phyloP scores from a whole-genome alignment of 306 rosid genomes.

The Benincasa hispida region DNA sequence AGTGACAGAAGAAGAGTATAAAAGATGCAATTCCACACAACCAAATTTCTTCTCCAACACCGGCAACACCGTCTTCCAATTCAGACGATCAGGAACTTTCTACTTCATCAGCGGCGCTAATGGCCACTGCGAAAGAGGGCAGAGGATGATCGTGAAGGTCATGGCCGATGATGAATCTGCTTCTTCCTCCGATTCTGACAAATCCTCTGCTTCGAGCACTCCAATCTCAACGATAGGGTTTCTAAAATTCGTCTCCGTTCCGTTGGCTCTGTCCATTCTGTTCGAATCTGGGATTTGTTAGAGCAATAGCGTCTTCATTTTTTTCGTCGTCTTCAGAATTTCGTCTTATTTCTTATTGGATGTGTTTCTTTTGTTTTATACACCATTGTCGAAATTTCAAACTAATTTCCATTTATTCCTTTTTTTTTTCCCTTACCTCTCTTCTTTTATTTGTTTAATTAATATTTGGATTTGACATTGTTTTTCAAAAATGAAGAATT shows the following conservation, averaged over 20 bases:
- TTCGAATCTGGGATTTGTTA: neutral
- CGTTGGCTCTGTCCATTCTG: neutral
- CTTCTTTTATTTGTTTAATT: too few relatives aligned
- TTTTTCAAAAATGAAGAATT: too few relatives aligned
- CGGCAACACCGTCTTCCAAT: constrained; percentile 41
- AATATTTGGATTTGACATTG: too few relatives aligned
- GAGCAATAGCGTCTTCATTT: neutral
- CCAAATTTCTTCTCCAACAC: constrained; percentile 66
- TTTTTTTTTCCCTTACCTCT: too few relatives aligned
- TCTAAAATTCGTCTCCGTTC: neutral
- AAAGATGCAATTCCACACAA: constrained; percentile 57
- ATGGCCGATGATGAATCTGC: constrained; percentile 26
- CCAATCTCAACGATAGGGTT: constrained; percentile 17
- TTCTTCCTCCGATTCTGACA: constrained; percentile 23
- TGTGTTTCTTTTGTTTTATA: too few relatives aligned
- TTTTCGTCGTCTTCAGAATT: neutral
- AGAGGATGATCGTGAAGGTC: constrained; percentile 62
- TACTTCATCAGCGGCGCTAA: constrained; percentile 76
- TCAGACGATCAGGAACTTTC: constrained; percentile 44
- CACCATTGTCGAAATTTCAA: too few relatives aligned
- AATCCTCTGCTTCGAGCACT: neutral
- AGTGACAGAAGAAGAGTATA: constrained; percentile 53
- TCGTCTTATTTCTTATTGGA: too few relatives aligned
- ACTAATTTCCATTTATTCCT: too few relatives aligned
- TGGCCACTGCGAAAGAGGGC: constrained; percentile 72